Percentiles rank a stretch among this genome's conserved stretches.
These are phyloP conservation scores for Ascobolus immersus DNA, from an alignment of 495 filamentous ascomycete species.

Conservation along the genomic window DNA sequence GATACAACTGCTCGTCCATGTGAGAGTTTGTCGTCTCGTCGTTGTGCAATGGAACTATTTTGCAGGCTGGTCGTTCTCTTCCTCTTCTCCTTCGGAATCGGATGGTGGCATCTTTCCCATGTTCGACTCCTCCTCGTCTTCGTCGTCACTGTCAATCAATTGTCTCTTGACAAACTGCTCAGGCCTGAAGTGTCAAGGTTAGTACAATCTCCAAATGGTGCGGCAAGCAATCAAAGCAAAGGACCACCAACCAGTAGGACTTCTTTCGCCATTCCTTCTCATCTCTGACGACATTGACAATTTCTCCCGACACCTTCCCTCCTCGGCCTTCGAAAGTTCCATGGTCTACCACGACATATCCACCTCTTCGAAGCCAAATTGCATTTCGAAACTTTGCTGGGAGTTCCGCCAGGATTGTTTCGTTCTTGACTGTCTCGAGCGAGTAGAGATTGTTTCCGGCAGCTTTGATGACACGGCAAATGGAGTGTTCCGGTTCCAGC, in stretches of 20 bases:
- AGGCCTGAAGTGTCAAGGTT: slow-evolving; percentile 32
- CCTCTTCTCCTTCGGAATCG: slow-evolving; percentile 33
- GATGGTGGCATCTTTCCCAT: slow-evolving; percentile 62
- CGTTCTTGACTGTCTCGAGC: slow-evolving; percentile 19
- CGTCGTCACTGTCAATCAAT: slow-evolving; percentile 28
- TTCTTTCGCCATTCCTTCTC: slow-evolving; percentile 81
- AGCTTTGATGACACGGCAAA: slow-evolving; percentile 52
- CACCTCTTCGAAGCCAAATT: slow-evolving; percentile 70
- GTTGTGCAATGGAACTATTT: too few relatives aligned
- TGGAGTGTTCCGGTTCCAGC: slow-evolving; percentile 35
- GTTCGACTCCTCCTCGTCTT: slow-evolving; percentile 50
- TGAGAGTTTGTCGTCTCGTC: too few relatives aligned
- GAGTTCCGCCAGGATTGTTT: slow-evolving; percentile 47
- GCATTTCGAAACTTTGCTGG: slow-evolving; percentile 59
- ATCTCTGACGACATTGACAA: slow-evolving; percentile 74
- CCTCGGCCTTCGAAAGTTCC: slow-evolving; percentile 30
- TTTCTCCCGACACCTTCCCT: slow-evolving; percentile 52
- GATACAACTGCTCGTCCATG: too few relatives aligned
- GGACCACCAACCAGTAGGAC: slow-evolving; percentile 67
- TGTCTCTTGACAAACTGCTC: slow-evolving; percentile 51
- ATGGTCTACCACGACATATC: slow-evolving; percentile 63
- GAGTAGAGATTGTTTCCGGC: slow-evolving; percentile 74
- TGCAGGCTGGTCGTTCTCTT: slow-evolving; percentile 6
- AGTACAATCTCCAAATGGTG: too few relatives aligned
- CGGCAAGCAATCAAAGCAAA: too few relatives aligned